Percentiles rank a stretch among this genome's conserved stretches.
Conservation (phyloP, 257 asterid species). For the Salvia splendens region DNA sequence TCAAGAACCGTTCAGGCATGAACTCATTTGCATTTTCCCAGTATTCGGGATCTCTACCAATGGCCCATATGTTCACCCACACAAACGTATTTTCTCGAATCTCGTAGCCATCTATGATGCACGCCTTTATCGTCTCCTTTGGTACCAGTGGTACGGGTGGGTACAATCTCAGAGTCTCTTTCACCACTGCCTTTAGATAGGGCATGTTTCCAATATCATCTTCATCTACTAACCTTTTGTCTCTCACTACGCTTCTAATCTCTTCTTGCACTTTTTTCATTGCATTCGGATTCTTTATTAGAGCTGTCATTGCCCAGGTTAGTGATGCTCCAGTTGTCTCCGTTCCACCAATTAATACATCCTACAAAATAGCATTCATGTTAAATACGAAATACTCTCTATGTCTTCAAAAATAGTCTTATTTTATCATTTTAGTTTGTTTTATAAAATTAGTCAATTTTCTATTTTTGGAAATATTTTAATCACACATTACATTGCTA, state of each 20-base stretch:
- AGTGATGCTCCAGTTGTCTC: not conserved
- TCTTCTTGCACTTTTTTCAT: constrained; percentile 16
- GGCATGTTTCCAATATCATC: constrained; percentile 20
- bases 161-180: constrained; percentile 9
- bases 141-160: not conserved
- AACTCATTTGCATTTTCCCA: constrained; percentile 18
- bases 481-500: no score
- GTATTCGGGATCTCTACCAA: constrained; percentile 17
- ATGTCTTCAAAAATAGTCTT: no score
- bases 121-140: not conserved
- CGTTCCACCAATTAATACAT: constrained; percentile 6
- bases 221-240: constrained; percentile 1
- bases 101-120: constrained; percentile 20
- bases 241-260: not conserved
- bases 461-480: no score
- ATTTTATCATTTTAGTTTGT: no score
- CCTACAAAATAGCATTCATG: not conserved
- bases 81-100: not conserved
- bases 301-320: constrained; percentile 22
- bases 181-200: not conserved
- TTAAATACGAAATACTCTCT: no score
- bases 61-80: constrained; percentile 11
- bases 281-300: not conserved
- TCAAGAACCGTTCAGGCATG: constrained; percentile 18
- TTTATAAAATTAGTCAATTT: no score